Conservation (phyloP, 2,329 filamentous ascomycete genomes). For the Trichophyton equinum region DNA sequence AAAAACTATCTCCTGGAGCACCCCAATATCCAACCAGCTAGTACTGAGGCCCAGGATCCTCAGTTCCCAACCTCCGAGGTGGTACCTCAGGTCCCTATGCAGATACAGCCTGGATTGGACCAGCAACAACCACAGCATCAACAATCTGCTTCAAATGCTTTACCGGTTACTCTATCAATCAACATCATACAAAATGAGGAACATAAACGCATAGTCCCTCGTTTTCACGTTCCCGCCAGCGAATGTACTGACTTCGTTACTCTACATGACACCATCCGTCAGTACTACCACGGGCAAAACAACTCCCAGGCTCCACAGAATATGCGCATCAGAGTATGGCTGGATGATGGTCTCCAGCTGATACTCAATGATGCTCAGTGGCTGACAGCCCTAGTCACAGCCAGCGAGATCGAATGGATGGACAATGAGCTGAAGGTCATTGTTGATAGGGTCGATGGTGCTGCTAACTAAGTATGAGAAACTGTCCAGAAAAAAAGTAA, state of each 20-base stretch:
- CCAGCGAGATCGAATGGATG: slow-evolving; percentile 36
- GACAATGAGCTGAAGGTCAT: slow-evolving; percentile 33
- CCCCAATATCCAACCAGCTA: slow-evolving; percentile 1
- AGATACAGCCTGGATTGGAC: not conserved
- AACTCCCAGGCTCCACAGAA: slow-evolving; percentile 5
- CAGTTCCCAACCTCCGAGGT: slow-evolving; percentile 17
- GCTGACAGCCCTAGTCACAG: slow-evolving; percentile 33
- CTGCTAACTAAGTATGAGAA: not conserved
- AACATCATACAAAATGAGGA: slow-evolving; percentile 26
- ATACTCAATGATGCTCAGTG: slow-evolving; percentile 33
- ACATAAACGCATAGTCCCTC: slow-evolving; percentile 28
- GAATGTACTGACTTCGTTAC: slow-evolving; percentile 23
- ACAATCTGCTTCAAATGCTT: not conserved
- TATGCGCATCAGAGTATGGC: slow-evolving; percentile 27
- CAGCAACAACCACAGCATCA: slow-evolving; percentile 2
- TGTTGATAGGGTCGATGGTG: slow-evolving; percentile 22
- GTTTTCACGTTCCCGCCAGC: slow-evolving; percentile 22
- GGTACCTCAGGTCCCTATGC: not conserved
- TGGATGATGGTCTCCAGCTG: slow-evolving; percentile 30
- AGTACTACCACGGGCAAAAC: slow-evolving; percentile 15
- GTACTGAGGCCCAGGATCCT: slow-evolving; percentile 12
- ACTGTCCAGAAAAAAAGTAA: too few relatives aligned
- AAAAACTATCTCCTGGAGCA: slow-evolving; percentile 22
- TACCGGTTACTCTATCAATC: slow-evolving; percentile 18
- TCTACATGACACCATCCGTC: slow-evolving; percentile 22